phyloP scores from a whole-genome alignment of 257 asterid species.

The Przewalskia tangutica region DNA sequence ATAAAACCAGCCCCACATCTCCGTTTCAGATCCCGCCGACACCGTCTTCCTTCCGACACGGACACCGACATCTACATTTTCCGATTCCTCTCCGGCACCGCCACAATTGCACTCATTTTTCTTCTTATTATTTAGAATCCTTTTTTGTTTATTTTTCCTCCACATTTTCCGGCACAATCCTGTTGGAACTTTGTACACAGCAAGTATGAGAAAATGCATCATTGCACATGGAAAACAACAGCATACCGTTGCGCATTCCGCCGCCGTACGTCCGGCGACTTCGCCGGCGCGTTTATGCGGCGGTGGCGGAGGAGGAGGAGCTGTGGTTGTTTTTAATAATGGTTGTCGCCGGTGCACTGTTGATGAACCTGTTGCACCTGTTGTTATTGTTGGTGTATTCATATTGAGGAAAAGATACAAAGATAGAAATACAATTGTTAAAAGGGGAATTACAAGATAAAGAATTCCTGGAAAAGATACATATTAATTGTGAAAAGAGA shows the following conservation, averaged over 20 bases:
- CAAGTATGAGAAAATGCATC: conserved; percentile 42
- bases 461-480: neutral
- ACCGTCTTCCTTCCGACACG: conserved; percentile 10
- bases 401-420: too few species aligned
- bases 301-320: neutral
- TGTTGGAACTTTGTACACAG: conserved; percentile 61
- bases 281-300: conserved; percentile 32
- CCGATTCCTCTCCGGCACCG: neutral
- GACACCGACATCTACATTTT: conserved; percentile 1
- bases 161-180: conserved; percentile 59
- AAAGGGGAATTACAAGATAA: neutral
- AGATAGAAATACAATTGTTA: neutral
- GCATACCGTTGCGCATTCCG: conserved; percentile 76
- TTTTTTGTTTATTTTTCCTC: conserved; percentile 25
- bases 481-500: neutral
- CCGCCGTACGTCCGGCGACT: conserved; percentile 71
- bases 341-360: conserved; percentile 19
- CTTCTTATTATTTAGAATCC: conserved; percentile 18
- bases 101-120: neutral
- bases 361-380: neutral
- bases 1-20: conserved; percentile 61
- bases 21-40: conserved; percentile 31
- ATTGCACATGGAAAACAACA: conserved; percentile 73
- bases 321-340: neutral
- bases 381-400: neutral